Evolutionary conservation across 176 grass and related monocot genomes (phyloP), one percentile per base, ranked within the genome.

Genomic region (Urochloa ruziziensis): DNA sequence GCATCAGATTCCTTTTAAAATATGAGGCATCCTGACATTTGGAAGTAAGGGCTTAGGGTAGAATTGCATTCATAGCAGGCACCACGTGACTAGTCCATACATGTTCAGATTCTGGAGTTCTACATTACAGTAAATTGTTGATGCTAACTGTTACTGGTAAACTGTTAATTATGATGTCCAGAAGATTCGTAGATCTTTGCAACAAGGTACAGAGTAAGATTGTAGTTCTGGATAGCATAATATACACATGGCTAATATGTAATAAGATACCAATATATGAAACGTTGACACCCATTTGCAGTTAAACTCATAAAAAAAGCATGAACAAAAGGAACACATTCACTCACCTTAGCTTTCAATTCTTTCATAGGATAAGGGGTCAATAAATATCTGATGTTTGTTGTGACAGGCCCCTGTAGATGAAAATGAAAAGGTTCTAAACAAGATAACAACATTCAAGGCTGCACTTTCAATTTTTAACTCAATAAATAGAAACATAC

Each of bases 341-440:
- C 13, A 83, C 75, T n/a, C 44, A 93, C 94, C 86, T 97, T 97
- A 82, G 75, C 81, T 85, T 82, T 82, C 16, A 91, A 86, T 80
- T 97, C 91, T 88, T 89, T 93, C 88, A 93, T 87, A 27, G 91
- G 88, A 54, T 91, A 87, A 79, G 94, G 92, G 14, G 94, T 93
- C 51, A 97, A 88, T 23, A 97, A 79, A 68, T 89, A 84, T 83
- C 86, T 93, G 46, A 97, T 91, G 43, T 62, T 89, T 10, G 94
- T 91, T 37, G 86, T 80, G 36, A 97, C 88, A 42, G 89, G 86
- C 7, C 94, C 94, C 91, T 97, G 32, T 17, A 81, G 32, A 54
- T 54, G 8, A 37, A 64, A 42, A 44, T 1, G 4, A 15, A n/a
- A 78, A 64, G 21, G 19, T n/a, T 23, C 27, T 24, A 2, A 48